Base-by-base conservation (phyloP, 2,329 filamentous ascomycete genomes). In the Graphilbum fragrans region DNA sequence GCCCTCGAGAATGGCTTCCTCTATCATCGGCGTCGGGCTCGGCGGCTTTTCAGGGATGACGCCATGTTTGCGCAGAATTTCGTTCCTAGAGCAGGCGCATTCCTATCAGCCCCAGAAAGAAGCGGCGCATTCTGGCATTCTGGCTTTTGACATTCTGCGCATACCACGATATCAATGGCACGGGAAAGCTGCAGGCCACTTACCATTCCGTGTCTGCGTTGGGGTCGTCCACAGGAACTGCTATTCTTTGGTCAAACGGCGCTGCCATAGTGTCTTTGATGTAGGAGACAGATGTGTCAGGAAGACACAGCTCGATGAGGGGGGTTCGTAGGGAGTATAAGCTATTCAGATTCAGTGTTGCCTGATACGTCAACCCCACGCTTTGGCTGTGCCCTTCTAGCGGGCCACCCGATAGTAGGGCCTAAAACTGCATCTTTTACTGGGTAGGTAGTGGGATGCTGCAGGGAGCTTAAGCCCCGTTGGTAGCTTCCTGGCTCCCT, bases 171-270 rank as follows among this genome's bases (percentile, higher is more conserved):
- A n/a, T n/a, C n/a, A n/a, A n/a, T n/a, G n/a, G n/a, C n/a, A n/a
- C n/a, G n/a, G n/a, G 25, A 27, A 27, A 27, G 25, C 25, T 12
- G 25, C 25, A 14, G 14, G 12, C 4, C 10, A 37, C 48, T 43
- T 66, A 88, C 92, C 92, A 98, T 80, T 98, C 92, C 48, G 92
- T 98, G 59, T 98, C 92, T 48, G 87, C 92, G 57, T 96, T 94
- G 25, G 90, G 90, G 58, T 96, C 82, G 58, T 94, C 86, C 51
- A 98, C 82, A 35, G 88, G 87, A 45, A 98, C 92, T 54, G 70
- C 70, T 50, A 82, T 78, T 37, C 77, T 67, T 54, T 82, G 74
- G 41, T 82, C 77, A 50, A 62, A 54, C 29, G 77, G 76, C 25
- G 74, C 73, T 17, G 75, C 74, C 77, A 81, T 81, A 12, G 47